phyloP scores from a whole-genome alignment of 1,284 basidiomycete genomes.

The Porphyrellus sp. region DNA sequence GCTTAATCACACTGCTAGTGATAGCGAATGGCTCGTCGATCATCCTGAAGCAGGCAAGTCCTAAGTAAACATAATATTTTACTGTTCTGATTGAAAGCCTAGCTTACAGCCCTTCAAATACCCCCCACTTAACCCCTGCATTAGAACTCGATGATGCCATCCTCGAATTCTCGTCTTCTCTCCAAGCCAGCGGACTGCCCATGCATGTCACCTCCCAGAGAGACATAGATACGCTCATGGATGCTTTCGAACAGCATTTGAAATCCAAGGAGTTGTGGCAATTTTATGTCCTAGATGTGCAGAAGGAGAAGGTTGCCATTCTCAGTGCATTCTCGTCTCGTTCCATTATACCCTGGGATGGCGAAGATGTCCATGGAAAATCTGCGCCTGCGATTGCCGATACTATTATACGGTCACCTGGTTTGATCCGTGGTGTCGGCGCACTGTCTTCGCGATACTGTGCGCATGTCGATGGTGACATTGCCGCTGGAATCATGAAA shows the following conservation, averaged over 20 bases:
- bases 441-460: constrained; percentile 66
- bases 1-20: constrained; percentile 92
- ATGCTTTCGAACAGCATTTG: constrained; percentile 60
- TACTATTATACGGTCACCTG: constrained; percentile 53
- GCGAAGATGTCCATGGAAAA: constrained; percentile 55
- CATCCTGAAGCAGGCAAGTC: constrained; percentile 87
- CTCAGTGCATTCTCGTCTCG: constrained; percentile 47
- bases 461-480: constrained; percentile 55
- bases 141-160: constrained; percentile 86
- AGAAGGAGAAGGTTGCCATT: constrained; percentile 54
- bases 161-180: constrained; percentile 70
- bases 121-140: constrained; percentile 85
- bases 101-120: constrained; percentile 88
- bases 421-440: constrained; percentile 57
- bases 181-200: constrained; percentile 69
- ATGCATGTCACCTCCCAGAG: constrained; percentile 57
- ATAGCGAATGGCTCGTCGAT: constrained; percentile 85
- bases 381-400: constrained; percentile 67
- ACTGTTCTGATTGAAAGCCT: constrained; percentile 11
- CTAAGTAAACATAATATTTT: background rate
- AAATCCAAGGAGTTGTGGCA: constrained; percentile 80
- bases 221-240: constrained; percentile 68
- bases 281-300: constrained; percentile 83
- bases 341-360: constrained; percentile 53
- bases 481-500: constrained; percentile 68